Conservation (phyloP, 768 basidiomycete species). For the Suillus subluteus region DNA sequence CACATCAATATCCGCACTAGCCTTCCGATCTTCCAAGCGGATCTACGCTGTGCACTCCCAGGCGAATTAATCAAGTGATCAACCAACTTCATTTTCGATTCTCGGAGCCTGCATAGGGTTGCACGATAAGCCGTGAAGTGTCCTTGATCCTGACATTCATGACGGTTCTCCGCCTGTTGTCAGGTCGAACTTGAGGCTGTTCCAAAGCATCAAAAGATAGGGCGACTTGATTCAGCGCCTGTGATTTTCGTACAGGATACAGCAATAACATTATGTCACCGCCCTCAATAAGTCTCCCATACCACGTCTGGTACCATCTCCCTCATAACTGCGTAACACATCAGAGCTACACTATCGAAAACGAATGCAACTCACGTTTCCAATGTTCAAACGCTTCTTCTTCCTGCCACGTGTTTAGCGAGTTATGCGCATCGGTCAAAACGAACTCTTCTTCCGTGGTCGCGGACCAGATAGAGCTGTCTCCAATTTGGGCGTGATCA, state of each 20-base stretch:
- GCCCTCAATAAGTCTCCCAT: constrained; percentile 76
- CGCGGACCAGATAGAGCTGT: constrained; percentile 18
- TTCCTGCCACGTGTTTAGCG: constrained; percentile 67
- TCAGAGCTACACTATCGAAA: not conserved
- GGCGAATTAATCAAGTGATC: not conserved
- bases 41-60: not conserved
- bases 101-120: not conserved
- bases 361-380: constrained; percentile 54
- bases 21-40: not conserved
- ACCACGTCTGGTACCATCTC: constrained; percentile 68
- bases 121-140: not conserved
- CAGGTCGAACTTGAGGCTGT: not conserved
- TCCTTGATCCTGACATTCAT: not conserved
- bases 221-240: not conserved
- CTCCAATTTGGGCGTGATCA: constrained; percentile 45
- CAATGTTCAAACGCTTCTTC: constrained; percentile 73
- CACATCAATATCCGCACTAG: not conserved
- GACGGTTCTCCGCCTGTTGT: not conserved
- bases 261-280: not conserved
- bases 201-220: not conserved
- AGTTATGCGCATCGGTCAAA: constrained; percentile 65
- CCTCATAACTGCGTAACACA: constrained; percentile 65
- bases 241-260: not conserved
- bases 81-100: not conserved
- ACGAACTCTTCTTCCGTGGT: constrained; percentile 50